Evolutionary conservation across 495 filamentous ascomycete species (phyloP).

Genomic region (Eremomyces bilateralis): DNA sequence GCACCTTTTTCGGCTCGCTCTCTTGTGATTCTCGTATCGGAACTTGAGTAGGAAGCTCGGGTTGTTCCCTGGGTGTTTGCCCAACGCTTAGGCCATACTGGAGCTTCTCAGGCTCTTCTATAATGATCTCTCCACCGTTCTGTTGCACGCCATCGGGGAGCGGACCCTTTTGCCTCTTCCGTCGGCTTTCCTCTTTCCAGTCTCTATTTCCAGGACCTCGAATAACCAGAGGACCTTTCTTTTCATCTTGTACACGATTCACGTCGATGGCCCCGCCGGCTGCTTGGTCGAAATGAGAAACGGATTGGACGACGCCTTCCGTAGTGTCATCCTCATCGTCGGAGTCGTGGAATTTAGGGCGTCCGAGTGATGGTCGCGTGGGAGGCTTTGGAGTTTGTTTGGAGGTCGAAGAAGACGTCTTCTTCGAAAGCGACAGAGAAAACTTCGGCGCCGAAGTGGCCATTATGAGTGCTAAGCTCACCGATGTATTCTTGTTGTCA

Average conservation of each 20-base stretch:
- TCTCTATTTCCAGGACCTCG: conserved; percentile 43
- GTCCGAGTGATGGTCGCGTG: conserved; percentile 8
- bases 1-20: conserved; percentile 5
- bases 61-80: too few species aligned
- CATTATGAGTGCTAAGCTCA: too few species aligned
- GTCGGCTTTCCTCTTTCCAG: conserved; percentile 41
- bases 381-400: neutral
- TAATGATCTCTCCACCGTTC: conserved; percentile 23
- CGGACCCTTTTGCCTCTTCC: conserved; percentile 19
- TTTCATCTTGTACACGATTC: too few species aligned
- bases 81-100: conserved; percentile 2
- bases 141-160: conserved; percentile 16
- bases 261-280: conserved; percentile 29
- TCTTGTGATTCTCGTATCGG: neutral
- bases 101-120: conserved; percentile 14
- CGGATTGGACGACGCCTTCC: conserved; percentile 23
- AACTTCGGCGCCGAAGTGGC: neutral
- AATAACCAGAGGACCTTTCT: conserved; percentile 37
- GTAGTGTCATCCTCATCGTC: conserved; percentile 30
- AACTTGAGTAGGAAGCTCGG: too few species aligned
- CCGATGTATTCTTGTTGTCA: too few species aligned
- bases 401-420: too few species aligned
- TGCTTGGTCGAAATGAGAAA: conserved; percentile 36
- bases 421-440: neutral
- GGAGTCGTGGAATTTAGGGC: conserved; percentile 9